Evolutionary conservation across 2,329 filamentous ascomycete species (phyloP).

Genomic region (Cytospora leucostoma): DNA sequence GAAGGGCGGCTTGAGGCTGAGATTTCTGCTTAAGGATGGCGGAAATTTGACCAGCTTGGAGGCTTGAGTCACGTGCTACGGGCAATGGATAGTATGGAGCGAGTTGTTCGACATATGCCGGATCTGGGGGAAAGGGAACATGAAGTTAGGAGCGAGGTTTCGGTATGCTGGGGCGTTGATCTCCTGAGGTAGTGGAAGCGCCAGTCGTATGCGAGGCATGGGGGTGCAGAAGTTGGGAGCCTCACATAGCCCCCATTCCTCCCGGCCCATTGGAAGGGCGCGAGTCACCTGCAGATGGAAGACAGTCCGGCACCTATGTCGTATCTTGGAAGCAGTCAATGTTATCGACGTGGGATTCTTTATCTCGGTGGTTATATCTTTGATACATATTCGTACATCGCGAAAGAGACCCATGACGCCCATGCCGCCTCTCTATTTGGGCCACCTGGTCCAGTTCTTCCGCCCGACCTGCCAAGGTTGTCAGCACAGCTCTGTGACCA

Average conservation of each 20-base stretch:
- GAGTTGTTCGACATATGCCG: not conserved
- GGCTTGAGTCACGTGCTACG: conserved; percentile 25
- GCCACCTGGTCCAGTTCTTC: conserved; percentile 59
- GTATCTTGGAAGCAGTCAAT: not conserved
- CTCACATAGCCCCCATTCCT: not conserved
- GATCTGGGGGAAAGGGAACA: not conserved
- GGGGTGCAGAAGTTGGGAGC: conserved; percentile 1
- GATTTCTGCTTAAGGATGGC: not conserved
- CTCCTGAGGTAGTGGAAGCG: not conserved
- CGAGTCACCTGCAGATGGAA: not conserved
- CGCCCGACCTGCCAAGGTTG: conserved; percentile 50
- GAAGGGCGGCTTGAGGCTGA: not conserved
- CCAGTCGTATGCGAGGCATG: not conserved
- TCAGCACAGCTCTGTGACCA: conserved; percentile 37
- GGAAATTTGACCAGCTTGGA: conserved; percentile 6
- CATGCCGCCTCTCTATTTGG: conserved; percentile 47
- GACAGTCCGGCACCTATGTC: not conserved
- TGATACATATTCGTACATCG: conserved; percentile 17
- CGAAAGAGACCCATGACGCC: not conserved
- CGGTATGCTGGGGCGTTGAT: not conserved
- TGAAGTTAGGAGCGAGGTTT: not conserved
- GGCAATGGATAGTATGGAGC: not conserved
- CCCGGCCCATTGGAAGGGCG: not conserved
- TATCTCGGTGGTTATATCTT: not conserved
- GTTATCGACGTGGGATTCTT: not conserved